Evolutionary conservation across 1,284 basidiomycete genomes (phyloP).

Genomic region (Malassezia sympodialis): DNA sequence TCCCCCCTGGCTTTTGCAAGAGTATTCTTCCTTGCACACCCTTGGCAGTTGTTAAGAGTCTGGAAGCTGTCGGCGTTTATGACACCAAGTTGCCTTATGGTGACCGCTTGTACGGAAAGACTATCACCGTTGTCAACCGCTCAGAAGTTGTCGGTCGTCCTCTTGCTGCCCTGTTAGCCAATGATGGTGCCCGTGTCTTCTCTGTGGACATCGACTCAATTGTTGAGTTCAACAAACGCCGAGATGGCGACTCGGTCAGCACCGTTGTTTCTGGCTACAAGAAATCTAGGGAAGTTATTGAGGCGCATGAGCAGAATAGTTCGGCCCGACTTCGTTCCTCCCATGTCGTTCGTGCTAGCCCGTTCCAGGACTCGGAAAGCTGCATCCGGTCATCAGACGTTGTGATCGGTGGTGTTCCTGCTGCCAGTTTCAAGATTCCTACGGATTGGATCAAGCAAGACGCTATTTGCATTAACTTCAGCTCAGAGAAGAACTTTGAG

Average conservation of each 20-base stretch:
- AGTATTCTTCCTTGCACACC: conserved; percentile 95
- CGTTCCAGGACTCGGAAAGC: conserved; percentile 22
- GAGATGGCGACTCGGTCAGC: conserved; percentile 8
- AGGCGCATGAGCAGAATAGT: conserved; percentile 55
- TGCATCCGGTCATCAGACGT: conserved; percentile 40
- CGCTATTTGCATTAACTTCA: conserved; percentile 83
- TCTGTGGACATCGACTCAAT: conserved; percentile 88
- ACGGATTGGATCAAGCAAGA: conserved; percentile 84
- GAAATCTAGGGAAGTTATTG: conserved; percentile 39
- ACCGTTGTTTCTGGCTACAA: conserved; percentile 14
- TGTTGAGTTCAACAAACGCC: conserved; percentile 55
- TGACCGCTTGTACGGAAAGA: conserved; percentile 84
- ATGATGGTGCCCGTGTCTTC: conserved; percentile 89
- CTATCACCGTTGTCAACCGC: conserved; percentile 87
- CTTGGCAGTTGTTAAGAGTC: conserved; percentile 80
- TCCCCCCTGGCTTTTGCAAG: conserved; percentile 70
- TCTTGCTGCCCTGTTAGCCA: conserved; percentile 80
- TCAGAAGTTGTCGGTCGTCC: conserved; percentile 94
- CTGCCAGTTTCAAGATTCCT: conserved; percentile 73
- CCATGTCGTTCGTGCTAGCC: conserved; percentile 58
- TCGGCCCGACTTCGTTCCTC: conserved; percentile 53
- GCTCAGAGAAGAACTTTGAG: conserved; percentile 94
- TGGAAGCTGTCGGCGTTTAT: conserved; percentile 84
- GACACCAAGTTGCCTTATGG: conserved; percentile 84
- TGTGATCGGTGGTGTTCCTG: conserved; percentile 48